Conservation (phyloP, 371 early-diverging fungal species). For the Mucor irregularis region DNA sequence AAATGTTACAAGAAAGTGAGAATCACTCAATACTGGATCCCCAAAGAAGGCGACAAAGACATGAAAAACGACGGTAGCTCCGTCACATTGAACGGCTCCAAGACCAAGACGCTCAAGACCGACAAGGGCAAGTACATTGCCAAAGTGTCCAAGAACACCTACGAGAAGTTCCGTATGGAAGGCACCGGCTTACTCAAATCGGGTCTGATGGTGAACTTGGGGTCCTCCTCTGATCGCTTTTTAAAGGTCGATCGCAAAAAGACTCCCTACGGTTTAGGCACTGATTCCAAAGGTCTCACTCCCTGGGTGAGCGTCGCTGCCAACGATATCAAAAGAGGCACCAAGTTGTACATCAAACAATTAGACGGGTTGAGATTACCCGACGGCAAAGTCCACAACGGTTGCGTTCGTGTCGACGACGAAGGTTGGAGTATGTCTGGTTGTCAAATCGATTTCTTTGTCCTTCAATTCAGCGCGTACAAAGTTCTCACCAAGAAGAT, state of each 20-base stretch:
- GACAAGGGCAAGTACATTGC: constrained; percentile 18
- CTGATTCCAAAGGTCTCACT: constrained; percentile 27
- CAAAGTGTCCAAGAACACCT: constrained; percentile 24
- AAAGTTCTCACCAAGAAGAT: constrained; percentile 4
- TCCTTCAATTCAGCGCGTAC: constrained; percentile 17
- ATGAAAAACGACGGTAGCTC: constrained; percentile 29
- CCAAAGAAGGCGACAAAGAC: constrained; percentile 32
- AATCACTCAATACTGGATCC: constrained; percentile 36
- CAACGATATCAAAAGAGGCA: constrained; percentile 44
- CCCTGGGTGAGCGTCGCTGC: constrained; percentile 47
- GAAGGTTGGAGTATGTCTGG: constrained; percentile 48
- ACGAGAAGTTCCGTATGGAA: constrained; percentile 37
- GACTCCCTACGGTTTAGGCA: constrained; percentile 22
- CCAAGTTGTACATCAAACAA: constrained; percentile 45
- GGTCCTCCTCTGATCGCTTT: constrained; percentile 1
- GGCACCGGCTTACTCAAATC: constrained; percentile 29
- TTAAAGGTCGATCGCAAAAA: constrained; percentile 10
- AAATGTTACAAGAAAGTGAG: constrained; percentile 19
- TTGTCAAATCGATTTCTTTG: constrained; percentile 50
- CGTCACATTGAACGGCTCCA: constrained; percentile 16
- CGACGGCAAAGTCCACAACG: constrained; percentile 45
- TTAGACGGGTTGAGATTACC: constrained; percentile 45
- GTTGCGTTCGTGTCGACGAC: constrained; percentile 53
- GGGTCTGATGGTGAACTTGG: constrained; percentile 31
- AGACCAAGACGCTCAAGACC: constrained; percentile 12